phyloP scores from a whole-genome alignment of 2,329 filamentous ascomycete species.

The Rugonectria rugulosa region DNA sequence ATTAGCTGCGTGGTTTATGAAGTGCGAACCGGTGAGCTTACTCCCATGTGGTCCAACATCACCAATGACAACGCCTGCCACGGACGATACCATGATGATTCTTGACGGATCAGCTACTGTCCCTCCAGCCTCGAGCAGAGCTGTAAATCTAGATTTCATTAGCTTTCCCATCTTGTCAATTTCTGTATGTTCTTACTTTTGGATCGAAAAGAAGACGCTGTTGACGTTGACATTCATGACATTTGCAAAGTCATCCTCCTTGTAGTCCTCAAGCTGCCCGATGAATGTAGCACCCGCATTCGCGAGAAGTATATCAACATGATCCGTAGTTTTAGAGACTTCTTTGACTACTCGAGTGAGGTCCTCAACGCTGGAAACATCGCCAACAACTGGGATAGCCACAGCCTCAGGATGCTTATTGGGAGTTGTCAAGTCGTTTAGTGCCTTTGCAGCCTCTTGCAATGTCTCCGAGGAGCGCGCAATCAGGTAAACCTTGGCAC shows the following conservation, averaged over 20 bases:
- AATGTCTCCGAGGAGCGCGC: not conserved
- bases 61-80: not conserved
- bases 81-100: constrained; percentile 1
- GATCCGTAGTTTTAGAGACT: constrained; percentile 2
- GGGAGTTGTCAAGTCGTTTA: not conserved
- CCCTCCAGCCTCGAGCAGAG: not conserved
- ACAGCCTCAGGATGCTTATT: not conserved
- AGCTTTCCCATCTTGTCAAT: not conserved
- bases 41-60: not conserved
- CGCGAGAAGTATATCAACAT: constrained; percentile 1
- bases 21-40: not conserved
- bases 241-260: constrained; percentile 1
- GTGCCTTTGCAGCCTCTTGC: not conserved
- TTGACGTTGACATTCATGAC: constrained; percentile 8
- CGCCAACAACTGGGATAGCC: not conserved
- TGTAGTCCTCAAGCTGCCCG: constrained; percentile 6
- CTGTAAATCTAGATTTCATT: not conserved
- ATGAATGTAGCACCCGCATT: constrained; percentile 8
- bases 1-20: not conserved
- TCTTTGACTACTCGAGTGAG: not conserved
- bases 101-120: not conserved
- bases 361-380: not conserved
- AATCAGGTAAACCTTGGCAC: not conserved
- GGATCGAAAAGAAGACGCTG: constrained; percentile 4
- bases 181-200: not conserved